Percentiles rank a stretch among this genome's conserved stretches.
phyloP scores from a whole-genome alignment of 768 basidiomycete genomes.

The Naematelia aurantialba region DNA sequence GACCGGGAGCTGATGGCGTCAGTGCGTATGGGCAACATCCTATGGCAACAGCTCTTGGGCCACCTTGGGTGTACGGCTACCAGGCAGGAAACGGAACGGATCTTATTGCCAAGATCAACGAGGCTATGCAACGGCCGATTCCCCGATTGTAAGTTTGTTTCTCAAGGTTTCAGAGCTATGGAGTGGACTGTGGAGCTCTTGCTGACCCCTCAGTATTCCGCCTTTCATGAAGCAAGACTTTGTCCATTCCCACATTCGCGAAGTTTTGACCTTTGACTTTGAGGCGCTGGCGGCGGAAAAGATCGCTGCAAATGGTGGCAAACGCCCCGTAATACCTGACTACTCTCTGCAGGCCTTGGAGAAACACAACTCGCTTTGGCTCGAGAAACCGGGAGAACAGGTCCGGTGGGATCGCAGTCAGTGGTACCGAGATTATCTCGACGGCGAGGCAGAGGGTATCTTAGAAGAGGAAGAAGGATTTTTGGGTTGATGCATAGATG shows the following conservation, averaged over 20 bases:
- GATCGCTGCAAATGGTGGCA: not conserved
- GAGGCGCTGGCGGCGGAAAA: not conserved
- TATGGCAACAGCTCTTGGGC: slow-evolving; percentile 38
- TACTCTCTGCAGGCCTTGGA: not conserved
- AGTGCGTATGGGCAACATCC: slow-evolving; percentile 34
- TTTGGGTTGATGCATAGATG: not conserved
- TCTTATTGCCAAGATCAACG: slow-evolving; percentile 29
- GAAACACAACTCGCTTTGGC: not conserved
- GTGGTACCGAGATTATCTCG: not conserved
- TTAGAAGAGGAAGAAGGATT: not conserved
- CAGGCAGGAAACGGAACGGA: slow-evolving; percentile 30
- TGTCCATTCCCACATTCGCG: not conserved
- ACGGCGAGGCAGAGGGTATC: not conserved
- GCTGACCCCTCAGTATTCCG: not conserved
- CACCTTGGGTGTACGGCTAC: slow-evolving; percentile 48
- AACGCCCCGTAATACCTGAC: not conserved
- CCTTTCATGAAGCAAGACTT: not conserved
- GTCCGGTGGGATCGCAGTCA: not conserved
- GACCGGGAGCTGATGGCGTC: not conserved
- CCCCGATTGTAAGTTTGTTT: slow-evolving; percentile 40
- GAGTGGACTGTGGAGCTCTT: not conserved
- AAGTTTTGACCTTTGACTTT: not conserved
- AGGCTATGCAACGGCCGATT: slow-evolving; percentile 36
- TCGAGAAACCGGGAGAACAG: not conserved
- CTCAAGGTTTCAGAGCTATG: not conserved